Conservation (phyloP, 441 rosid species). For the Euphorbia celastroides region DNA sequence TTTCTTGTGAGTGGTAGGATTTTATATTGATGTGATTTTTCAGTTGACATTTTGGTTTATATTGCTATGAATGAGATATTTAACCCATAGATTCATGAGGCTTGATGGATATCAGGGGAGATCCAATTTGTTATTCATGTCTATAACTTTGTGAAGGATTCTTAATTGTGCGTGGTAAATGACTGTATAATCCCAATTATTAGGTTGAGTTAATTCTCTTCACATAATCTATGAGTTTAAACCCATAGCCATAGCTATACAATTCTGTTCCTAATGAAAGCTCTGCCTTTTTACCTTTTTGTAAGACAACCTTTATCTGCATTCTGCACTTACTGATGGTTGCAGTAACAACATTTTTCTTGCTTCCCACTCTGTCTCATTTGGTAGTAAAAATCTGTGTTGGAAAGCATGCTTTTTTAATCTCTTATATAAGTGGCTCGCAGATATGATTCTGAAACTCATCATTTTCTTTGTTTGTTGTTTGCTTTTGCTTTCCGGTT, state of each 20-base stretch:
- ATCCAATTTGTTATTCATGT: background rate
- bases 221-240: background rate
- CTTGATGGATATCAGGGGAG: background rate
- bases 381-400: background rate
- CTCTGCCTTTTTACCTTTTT: background rate
- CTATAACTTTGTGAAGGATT: background rate
- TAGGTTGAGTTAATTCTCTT: background rate
- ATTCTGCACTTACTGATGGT: background rate
- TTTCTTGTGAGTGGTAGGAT: background rate
- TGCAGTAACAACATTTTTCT: background rate
- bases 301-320: conserved; percentile 4
- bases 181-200: background rate
- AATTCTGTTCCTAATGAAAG: background rate
- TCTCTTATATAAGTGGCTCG: background rate
- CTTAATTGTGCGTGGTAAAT: background rate
- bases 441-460: background rate
- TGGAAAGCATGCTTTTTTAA: conserved; percentile 7
- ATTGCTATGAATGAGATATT: background rate
- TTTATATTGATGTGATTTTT: background rate
- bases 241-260: background rate
- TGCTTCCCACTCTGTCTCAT: conserved; percentile 4
- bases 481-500: conserved; percentile 7
- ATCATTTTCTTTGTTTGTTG: conserved; percentile 11
- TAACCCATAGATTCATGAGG: background rate
- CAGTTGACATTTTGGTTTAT: background rate